Percentiles rank a stretch among this genome's conserved stretches.
Evolutionary conservation across 768 basidiomycete species (phyloP).

Genomic region (Boletus rufocinnamomeus): DNA sequence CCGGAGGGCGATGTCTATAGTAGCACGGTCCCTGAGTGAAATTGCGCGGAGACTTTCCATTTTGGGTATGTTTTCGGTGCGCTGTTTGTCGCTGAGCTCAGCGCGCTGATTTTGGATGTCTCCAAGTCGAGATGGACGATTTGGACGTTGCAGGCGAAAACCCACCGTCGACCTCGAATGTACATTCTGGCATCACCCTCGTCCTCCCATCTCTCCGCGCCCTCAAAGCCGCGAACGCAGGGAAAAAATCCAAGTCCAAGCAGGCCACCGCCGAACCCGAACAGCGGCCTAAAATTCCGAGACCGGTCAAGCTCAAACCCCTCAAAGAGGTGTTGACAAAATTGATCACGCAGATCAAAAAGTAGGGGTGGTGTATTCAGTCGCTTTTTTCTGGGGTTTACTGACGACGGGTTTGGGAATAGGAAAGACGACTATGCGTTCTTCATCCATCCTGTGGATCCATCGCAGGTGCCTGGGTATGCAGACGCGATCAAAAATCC

Average conservation of each 20-base stretch:
- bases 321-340: constrained; percentile 71
- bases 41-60: constrained; percentile 6
- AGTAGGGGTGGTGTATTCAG: constrained; percentile 45
- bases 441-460: constrained; percentile 70
- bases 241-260: constrained; percentile 48
- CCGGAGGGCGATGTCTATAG: too few relatives aligned
- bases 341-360: constrained; percentile 73
- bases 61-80: constrained; percentile 13
- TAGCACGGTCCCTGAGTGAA: too few relatives aligned
- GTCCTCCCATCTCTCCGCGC: constrained; percentile 67
- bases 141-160: constrained; percentile 34
- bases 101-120: constrained; percentile 7
- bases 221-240: constrained; percentile 56
- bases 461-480: constrained; percentile 59
- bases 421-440: constrained; percentile 90
- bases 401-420: constrained; percentile 20
- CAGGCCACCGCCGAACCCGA: constrained; percentile 31
- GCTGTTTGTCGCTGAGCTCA: constrained; percentile 3
- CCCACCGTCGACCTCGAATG: constrained; percentile 32
- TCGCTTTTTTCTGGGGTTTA: neutral
- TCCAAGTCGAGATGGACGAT: constrained; percentile 34
- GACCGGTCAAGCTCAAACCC: constrained; percentile 76
- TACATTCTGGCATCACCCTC: constrained; percentile 58
- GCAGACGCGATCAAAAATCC: constrained; percentile 73
- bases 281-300: constrained; percentile 36